Conservation (phyloP, 202 grass and related monocot species). For the Schoenoplectus tabernaemontani region DNA sequence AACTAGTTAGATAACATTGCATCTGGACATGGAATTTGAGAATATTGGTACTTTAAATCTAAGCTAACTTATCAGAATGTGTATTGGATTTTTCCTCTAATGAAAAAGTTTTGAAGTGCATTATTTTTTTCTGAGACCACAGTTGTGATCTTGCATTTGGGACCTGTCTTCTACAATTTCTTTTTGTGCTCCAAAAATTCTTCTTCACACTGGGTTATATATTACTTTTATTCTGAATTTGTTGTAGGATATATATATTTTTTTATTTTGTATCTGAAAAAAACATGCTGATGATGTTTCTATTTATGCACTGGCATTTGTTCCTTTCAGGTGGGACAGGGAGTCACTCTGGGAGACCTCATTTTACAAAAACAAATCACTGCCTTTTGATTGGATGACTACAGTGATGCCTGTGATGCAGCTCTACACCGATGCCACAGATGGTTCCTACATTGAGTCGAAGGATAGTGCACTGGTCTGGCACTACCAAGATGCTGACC, state of each 20-base stretch:
- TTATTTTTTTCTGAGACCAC: background rate
- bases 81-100: background rate
- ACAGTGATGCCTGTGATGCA: slow-evolving; percentile 43
- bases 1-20: background rate
- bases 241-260: background rate
- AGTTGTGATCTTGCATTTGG: background rate
- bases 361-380: background rate
- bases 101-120: background rate
- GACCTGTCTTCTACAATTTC: background rate
- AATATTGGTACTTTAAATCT: background rate
- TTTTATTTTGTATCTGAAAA: background rate
- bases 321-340: slow-evolving; percentile 34
- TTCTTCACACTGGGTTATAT: background rate
- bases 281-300: background rate
- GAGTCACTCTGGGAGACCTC: slow-evolving; percentile 43
- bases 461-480: slow-evolving; percentile 66
- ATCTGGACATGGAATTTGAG: background rate
- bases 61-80: background rate
- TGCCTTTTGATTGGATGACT: slow-evolving; percentile 38
- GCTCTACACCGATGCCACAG: slow-evolving; percentile 40
- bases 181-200: background rate
- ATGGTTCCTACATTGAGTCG: slow-evolving; percentile 45
- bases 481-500: slow-evolving; percentile 60
- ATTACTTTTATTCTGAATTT: background rate
- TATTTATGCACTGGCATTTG: background rate